phyloP scores from a whole-genome alignment of 2,329 filamentous ascomycete genomes.

The Exophiala alcalophila region DNA sequence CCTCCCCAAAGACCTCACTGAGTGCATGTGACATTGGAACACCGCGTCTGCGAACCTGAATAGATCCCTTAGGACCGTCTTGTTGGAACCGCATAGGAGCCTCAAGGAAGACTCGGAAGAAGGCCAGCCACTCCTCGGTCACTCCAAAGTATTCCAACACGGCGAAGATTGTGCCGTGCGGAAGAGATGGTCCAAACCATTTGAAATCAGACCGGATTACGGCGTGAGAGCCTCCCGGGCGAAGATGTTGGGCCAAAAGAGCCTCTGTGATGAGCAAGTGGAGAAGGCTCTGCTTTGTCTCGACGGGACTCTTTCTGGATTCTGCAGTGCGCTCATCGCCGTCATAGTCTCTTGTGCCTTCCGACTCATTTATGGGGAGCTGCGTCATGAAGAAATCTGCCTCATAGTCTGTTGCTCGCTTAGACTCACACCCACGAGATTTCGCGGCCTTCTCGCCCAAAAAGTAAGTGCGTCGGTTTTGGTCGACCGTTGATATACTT shows the following conservation, averaged over 20 bases:
- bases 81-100: constrained; percentile 58
- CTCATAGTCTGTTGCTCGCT: constrained; percentile 40
- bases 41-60: constrained; percentile 53
- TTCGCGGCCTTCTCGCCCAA: constrained; percentile 32
- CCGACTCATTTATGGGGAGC: constrained; percentile 44
- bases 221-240: constrained; percentile 28
- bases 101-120: constrained; percentile 60
- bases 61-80: constrained; percentile 47
- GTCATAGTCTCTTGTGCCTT: constrained; percentile 41
- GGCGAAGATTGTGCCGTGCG: constrained; percentile 58
- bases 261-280: constrained; percentile 57
- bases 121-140: constrained; percentile 53
- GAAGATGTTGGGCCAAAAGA: constrained; percentile 41
- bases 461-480: constrained; percentile 47
- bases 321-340: constrained; percentile 33
- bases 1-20: constrained; percentile 59
- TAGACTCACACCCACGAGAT: constrained; percentile 33
- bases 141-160: constrained; percentile 60
- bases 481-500: constrained; percentile 38
- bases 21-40: constrained; percentile 60
- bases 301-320: constrained; percentile 42
- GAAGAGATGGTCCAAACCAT: constrained; percentile 57
- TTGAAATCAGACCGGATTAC: constrained; percentile 58
- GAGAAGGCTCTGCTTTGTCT: constrained; percentile 56
- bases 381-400: constrained; percentile 56